phyloP scores from a whole-genome alignment of 257 asterid species.

The Apocynum venetum region DNA sequence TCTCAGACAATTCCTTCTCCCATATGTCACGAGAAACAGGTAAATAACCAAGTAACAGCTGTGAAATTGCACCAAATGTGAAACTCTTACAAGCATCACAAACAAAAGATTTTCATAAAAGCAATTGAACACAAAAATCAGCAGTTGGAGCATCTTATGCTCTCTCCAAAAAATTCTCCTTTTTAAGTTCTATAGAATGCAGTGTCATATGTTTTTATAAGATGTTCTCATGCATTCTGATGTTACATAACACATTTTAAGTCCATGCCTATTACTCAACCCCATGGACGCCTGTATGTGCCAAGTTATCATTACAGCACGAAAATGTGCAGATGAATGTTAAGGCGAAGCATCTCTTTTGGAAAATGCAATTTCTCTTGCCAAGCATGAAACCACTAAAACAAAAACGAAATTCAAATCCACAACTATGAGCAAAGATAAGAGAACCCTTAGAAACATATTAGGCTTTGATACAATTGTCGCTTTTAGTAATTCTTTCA shows the following conservation, averaged over 20 bases:
- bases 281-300: background rate
- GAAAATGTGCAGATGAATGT: background rate
- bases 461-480: background rate
- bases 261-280: too few species aligned
- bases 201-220: background rate
- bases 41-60: constrained; percentile 25
- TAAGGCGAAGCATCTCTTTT: background rate
- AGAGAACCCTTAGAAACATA: background rate
- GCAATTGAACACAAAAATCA: background rate
- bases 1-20: constrained; percentile 25
- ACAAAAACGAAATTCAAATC: background rate
- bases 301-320: background rate
- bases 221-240: background rate
- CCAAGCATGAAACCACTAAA: background rate
- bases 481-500: background rate
- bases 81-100: background rate
- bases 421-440: background rate
- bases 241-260: background rate
- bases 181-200: background rate
- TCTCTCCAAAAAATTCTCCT: background rate
- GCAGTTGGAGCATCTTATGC: background rate
- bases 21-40: constrained; percentile 20
- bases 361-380: background rate
- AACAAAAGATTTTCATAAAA: background rate
- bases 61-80: background rate